Conservation (phyloP, 2,329 filamentous ascomycete species). For the Pestalotiopsis sp. region DNA sequence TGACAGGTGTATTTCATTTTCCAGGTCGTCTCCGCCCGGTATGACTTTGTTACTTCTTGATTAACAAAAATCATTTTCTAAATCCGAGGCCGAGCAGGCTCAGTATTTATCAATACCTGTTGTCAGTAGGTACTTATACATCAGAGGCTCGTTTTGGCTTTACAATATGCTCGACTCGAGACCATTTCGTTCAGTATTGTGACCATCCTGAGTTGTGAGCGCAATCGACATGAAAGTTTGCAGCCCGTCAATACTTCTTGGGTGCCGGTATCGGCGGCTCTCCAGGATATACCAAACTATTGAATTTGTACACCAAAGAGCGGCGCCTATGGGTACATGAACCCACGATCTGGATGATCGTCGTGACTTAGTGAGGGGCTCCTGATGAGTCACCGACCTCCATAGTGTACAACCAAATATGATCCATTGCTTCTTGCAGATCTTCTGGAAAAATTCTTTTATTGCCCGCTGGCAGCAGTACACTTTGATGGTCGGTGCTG, state of each 20-base stretch:
- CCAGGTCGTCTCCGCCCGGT: no score
- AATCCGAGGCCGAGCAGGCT: no score
- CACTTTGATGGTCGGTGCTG: neutral
- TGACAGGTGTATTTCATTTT: no score
- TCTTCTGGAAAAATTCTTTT: no score
- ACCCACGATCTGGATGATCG: neutral
- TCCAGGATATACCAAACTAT: neutral
- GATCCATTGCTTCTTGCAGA: neutral
- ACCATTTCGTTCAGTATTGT: neutral
- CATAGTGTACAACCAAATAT: neutral
- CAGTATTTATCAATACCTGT: no score
- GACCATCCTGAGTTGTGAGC: neutral
- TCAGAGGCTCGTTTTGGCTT: no score
- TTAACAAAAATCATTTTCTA: no score
- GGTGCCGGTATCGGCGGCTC: neutral
- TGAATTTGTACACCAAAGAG: neutral
- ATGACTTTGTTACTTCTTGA: no score
- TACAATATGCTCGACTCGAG: no score
- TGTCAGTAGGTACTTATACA: no score
- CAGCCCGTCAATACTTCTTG: neutral
- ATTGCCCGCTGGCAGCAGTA: neutral
- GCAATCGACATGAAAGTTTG: neutral
- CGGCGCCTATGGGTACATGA: neutral
- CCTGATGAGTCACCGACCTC: neutral
- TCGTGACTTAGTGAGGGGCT: neutral